phyloP scores from a whole-genome alignment of 2,329 filamentous ascomycete genomes.

The Phoma sp. region DNA sequence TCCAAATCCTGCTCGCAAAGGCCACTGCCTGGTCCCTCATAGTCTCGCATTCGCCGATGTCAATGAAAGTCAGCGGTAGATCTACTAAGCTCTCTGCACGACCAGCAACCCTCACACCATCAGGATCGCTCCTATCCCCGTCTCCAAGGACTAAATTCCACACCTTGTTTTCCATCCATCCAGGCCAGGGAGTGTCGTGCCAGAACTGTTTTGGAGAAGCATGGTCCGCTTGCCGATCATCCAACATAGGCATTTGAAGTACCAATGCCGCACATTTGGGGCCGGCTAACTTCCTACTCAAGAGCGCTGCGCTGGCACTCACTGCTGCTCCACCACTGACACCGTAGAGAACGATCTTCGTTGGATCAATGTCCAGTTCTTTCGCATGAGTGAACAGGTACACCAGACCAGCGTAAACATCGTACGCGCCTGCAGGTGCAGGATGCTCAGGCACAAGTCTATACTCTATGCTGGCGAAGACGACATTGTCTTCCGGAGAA shows the following conservation, averaged over 20 bases:
- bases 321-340: conserved; percentile 54
- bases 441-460: conserved; percentile 52
- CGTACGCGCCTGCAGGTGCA: conserved; percentile 48
- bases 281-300: conserved; percentile 44
- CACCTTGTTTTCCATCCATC: conserved; percentile 49
- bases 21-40: conserved; percentile 52
- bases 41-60: conserved; percentile 52
- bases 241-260: conserved; percentile 57
- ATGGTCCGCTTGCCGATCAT: conserved; percentile 49
- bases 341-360: conserved; percentile 51
- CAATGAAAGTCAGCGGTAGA: conserved; percentile 54
- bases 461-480: conserved; percentile 46
- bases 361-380: conserved; percentile 51
- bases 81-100: conserved; percentile 41
- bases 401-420: conserved; percentile 22
- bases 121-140: background rate
- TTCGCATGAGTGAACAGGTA: conserved; percentile 45
- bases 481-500: conserved; percentile 24
- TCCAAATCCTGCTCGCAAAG: conserved; percentile 50
- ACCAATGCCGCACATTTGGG: conserved; percentile 50
- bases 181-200: conserved; percentile 43
- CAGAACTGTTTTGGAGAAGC: conserved; percentile 42
- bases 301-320: conserved; percentile 48
- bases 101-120: conserved; percentile 46
- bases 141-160: conserved; percentile 53